Evolutionary conservation across 805 yeast genomes (phyloP), one percentile per base, ranked within the genome.

Genomic region (Wickerhamiella kurtzmanii): DNA sequence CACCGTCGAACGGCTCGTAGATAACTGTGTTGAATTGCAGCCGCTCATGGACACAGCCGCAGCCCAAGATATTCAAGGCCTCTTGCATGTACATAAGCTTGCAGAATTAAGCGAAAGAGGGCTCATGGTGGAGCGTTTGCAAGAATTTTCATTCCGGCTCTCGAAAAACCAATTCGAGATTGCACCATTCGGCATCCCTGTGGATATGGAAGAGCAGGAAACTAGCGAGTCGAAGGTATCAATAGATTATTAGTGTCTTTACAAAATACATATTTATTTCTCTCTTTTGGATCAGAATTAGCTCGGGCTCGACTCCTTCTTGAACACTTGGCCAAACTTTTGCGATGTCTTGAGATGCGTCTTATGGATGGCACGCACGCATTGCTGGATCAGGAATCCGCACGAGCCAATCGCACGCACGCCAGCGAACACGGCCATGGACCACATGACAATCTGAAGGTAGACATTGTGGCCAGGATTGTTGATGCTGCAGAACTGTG

Each of bases 181-280:
- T 45, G 89, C 84, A 54, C 85, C 80, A 57, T 92, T 96, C 95
- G 85, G 95, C n/a, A 92, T 92, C 44, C 97, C 98, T 0, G 95
- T 89, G 2, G 94, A 82, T 48, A 82, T 72, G n/a, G 32, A 25
- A 25, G 80, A 72, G 38, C 38, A 16, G n/a, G 8, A n/a, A 15
- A 36, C 38, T 6, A 36, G 8, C 8, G 8, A 16, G 19, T 16
- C 19, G 38, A n/a, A n/a, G 19, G 6, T 18, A 8, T 16, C 6
- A 16, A 18, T 16, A 5, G n/a, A 8, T 36, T 36, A 36, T 36
- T 36, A 36, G 38, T n/a, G 17, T 36, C n/a, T 36, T 32, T 32
- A 32, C 13, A n/a, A 15, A 11, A 36, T 36, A 8, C n/a, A 36
- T 36, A 8, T 36, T 36, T 16, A 16, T 36, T 36, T 8, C n/a